A percentile compares a stretch with the other conserved stretches of the same genome.
These are phyloP conservation scores for Aureobasidium pullulans DNA, from an alignment of 2,329 filamentous ascomycete genomes.

Conservation along the genomic window DNA sequence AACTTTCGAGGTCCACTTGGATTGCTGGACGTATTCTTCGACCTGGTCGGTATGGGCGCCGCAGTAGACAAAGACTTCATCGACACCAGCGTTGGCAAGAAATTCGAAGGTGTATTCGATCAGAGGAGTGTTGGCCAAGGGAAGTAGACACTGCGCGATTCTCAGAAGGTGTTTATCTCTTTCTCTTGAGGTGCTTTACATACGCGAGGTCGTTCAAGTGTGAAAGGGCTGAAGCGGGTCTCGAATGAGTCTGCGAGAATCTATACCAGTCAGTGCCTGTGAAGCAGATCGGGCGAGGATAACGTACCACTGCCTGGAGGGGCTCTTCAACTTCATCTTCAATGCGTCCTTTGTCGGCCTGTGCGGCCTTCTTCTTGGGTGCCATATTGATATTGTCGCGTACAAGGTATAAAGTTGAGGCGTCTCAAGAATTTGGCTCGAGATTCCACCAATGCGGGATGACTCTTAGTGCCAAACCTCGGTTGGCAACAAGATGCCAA, in stretches of 20 bases:
- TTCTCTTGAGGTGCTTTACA: constrained; percentile 24
- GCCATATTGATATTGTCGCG: constrained; percentile 31
- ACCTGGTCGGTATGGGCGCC: constrained; percentile 80
- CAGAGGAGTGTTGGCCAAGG: constrained; percentile 84
- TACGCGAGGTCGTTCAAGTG: constrained; percentile 80
- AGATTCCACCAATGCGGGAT: neutral
- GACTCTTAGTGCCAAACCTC: neutral
- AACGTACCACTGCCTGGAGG: constrained; percentile 54
- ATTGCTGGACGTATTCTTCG: constrained; percentile 76
- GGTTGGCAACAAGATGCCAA: neutral
- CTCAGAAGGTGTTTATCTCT: constrained; percentile 1
- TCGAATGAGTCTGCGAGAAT: constrained; percentile 93
- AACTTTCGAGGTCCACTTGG: constrained; percentile 65
- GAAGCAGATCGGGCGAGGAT: neutral
- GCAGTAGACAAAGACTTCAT: constrained; percentile 88
- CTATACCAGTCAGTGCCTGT: constrained; percentile 35
- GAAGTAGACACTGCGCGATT: constrained; percentile 68
- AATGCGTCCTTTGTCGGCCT: constrained; percentile 33
- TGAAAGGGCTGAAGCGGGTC: constrained; percentile 83
- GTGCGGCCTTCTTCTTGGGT: constrained; percentile 40
- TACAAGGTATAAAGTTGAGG: neutral
- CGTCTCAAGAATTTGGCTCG: neutral
- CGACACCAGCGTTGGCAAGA: constrained; percentile 88
- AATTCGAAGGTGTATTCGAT: constrained; percentile 98
- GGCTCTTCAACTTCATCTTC: constrained; percentile 56